Evolutionary conservation across 2,329 filamentous ascomycete species (phyloP), one percentile per base, ranked within the genome.

Genomic region (Paecilomyces variotii): DNA sequence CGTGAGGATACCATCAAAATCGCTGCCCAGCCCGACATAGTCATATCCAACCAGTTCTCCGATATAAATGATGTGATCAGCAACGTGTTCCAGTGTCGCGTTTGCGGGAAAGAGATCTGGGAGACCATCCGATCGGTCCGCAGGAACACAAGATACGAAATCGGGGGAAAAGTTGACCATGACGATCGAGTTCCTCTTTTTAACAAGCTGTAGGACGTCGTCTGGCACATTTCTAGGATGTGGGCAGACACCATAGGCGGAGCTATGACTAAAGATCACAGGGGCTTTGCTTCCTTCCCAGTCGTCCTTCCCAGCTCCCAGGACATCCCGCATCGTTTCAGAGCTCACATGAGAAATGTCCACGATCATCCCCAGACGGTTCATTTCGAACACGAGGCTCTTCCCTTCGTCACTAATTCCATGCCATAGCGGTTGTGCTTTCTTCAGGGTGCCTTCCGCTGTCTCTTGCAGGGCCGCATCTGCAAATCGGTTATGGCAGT

Each of bases 161-260:
- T 86, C 86, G 0, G 91, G 90, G 14, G 84, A 79, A 68, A 96
- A 95, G 72, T 96, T 97, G 62, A 97, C 85, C 91, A 97, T 96
- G 56, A 97, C 89, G 9, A 97, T 67, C 2, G 88, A 88, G 61
- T 87, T 84, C 2, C 82, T 84, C 66, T 84, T 72, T 72, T 89
- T 90, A 39, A 97, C 89, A 0, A 94, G 78, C 45, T 87, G 76
- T 6, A 97, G 78, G 12, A 96, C 85, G 58, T 92, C 83, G 63
- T 97, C 91, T 0, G 90, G 89, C 6, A 96, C 92, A 66, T 97
- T 97, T 34, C 93, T 84, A 9, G 91, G 90, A 73, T 97, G 91
- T 6, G 90, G 90, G 70, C 91, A 97, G 25, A 97, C 70, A 1
- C 84, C 81, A 66, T 89, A 87, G 1, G 88, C 90, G 4, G 89